These are phyloP conservation scores for Verticillium longisporum DNA, from an alignment of 2,329 filamentous ascomycete genomes.

Conservation along the genomic window DNA sequence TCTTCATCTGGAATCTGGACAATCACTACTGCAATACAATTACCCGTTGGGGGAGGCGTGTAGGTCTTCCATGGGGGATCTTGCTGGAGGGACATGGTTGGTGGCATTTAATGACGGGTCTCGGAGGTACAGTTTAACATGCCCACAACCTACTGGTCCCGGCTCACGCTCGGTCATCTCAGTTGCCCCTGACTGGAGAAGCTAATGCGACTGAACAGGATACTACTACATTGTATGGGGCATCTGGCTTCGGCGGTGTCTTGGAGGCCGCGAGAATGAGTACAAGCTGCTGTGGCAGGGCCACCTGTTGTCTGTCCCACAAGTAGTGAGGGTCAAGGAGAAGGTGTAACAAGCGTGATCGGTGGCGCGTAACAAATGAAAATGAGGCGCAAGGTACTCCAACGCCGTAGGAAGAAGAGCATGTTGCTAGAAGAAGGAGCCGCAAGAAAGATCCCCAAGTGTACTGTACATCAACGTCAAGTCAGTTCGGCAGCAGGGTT, in stretches of 20 bases:
- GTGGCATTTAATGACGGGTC: slow-evolving; percentile 75
- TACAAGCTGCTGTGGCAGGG: slow-evolving; percentile 66
- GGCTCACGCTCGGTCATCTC: too few relatives aligned
- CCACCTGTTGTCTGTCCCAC: slow-evolving; percentile 44
- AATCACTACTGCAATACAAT: slow-evolving; percentile 66
- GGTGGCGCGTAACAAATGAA: background rate
- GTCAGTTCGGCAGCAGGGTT: background rate
- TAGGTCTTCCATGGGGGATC: slow-evolving; percentile 75
- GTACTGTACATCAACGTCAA: too few relatives aligned
- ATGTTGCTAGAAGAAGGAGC: background rate
- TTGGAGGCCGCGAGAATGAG: slow-evolving; percentile 66
- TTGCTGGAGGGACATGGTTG: slow-evolving; percentile 53
- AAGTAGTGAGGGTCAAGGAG: slow-evolving; percentile 31
- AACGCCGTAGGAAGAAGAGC: background rate
- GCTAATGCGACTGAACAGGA: slow-evolving; percentile 30
- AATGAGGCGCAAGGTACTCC: too few relatives aligned
- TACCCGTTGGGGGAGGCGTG: slow-evolving; percentile 55
- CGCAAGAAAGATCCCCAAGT: too few relatives aligned
- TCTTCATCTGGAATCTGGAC: slow-evolving; percentile 72
- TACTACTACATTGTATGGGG: slow-evolving; percentile 84
- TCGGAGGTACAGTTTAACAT: slow-evolving; percentile 36
- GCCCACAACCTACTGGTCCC: background rate
- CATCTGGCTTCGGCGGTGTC: slow-evolving; percentile 70
- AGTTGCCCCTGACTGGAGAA: slow-evolving; percentile 7
- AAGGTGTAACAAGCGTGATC: slow-evolving; percentile 6